Percentiles rank a stretch among this genome's conserved stretches.
These are phyloP conservation scores for Xylona heveae DNA, from an alignment of 495 filamentous ascomycete genomes.

Conservation along the genomic window DNA sequence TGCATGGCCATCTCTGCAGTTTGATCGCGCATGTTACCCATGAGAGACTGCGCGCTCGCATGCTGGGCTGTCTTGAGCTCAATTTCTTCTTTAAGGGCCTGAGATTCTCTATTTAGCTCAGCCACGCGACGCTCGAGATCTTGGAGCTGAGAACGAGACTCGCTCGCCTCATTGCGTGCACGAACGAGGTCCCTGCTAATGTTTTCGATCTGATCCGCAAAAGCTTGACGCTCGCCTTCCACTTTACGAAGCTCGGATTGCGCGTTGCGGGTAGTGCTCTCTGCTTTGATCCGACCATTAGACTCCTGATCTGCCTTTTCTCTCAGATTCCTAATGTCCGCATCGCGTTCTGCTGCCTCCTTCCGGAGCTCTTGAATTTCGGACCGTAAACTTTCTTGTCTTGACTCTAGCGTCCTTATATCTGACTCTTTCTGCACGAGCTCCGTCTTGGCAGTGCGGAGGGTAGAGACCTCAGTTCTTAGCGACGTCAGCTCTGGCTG, in stretches of 20 bases:
- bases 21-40: constrained; percentile 86
- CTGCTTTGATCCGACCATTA: constrained; percentile 43
- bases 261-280: constrained; percentile 48
- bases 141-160: constrained; percentile 36
- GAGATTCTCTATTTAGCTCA: constrained; percentile 40
- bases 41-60: constrained; percentile 59
- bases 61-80: constrained; percentile 73
- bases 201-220: constrained; percentile 48
- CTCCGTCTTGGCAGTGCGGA: constrained; percentile 51
- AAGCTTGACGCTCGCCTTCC: constrained; percentile 59
- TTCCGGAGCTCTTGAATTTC: constrained; percentile 51
- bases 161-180: constrained; percentile 43
- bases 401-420: constrained; percentile 50
- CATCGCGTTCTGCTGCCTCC: constrained; percentile 46
- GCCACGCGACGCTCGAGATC: constrained; percentile 51
- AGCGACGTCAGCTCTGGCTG: constrained; percentile 68
- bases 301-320: constrained; percentile 59
- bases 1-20: constrained; percentile 73
- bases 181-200: constrained; percentile 41
- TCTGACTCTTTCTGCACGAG: constrained; percentile 44
- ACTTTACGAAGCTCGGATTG: constrained; percentile 54
- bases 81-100: constrained; percentile 54
- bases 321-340: constrained; percentile 52
- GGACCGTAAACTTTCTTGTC: constrained; percentile 56
- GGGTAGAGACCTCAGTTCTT: constrained; percentile 47